Evolutionary conservation across 2,329 filamentous ascomycete genomes (phyloP).

Genomic region (Aureobasidium melanogenum): DNA sequence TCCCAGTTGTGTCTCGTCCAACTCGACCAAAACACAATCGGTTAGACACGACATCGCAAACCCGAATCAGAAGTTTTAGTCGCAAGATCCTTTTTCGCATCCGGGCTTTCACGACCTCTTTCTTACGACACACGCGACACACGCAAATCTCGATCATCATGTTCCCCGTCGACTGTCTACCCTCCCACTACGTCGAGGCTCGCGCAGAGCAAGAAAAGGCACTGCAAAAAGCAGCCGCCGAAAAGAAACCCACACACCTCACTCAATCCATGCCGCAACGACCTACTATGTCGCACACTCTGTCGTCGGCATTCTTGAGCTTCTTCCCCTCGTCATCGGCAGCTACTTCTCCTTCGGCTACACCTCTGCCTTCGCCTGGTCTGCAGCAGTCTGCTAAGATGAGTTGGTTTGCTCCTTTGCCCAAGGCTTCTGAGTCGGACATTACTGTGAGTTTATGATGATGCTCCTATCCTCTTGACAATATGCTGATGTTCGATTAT

Average conservation of each 20-base stretch:
- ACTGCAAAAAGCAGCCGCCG: neutral
- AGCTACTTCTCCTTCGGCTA: constrained; percentile 6
- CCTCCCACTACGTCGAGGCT: constrained; percentile 25
- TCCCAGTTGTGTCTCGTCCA: neutral
- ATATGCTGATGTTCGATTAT: neutral
- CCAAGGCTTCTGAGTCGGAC: neutral
- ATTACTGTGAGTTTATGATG: constrained; percentile 1
- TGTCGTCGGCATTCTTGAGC: constrained; percentile 7
- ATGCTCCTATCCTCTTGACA: neutral
- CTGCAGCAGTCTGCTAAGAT: constrained; percentile 2
- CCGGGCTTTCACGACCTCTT: neutral
- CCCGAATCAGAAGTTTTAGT: neutral
- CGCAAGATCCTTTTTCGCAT: neutral
- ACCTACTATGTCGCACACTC: constrained; percentile 5
- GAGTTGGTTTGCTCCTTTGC: constrained; percentile 10
- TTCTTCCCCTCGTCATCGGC: neutral
- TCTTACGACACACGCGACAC: neutral
- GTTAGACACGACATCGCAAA: neutral
- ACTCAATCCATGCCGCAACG: neutral
- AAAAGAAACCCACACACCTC: neutral
- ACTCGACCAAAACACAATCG: neutral
- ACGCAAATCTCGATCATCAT: constrained; percentile 16
- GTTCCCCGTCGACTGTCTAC: constrained; percentile 26
- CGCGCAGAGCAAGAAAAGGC: constrained; percentile 16
- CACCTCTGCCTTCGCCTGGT: constrained; percentile 11